These are phyloP conservation scores for Pyrenophora teres DNA, from an alignment of 2,329 filamentous ascomycete species.

Conservation along the genomic window DNA sequence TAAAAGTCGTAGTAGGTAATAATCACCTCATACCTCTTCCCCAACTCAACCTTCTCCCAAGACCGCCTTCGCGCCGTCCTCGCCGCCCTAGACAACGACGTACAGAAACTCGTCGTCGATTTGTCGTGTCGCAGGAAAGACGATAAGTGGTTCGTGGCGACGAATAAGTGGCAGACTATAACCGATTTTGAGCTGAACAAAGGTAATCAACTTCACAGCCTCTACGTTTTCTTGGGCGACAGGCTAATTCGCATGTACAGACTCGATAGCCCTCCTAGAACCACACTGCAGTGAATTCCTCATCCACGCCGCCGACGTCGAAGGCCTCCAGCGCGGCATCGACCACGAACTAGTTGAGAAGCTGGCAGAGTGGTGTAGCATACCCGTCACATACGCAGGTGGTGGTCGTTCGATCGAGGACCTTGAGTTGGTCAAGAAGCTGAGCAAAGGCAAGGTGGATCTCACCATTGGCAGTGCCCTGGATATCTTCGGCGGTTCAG, in stretches of 20 bases:
- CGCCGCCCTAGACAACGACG: conserved; percentile 72
- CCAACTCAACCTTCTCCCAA: conserved; percentile 78
- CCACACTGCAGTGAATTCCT: conserved; percentile 96
- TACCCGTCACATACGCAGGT: conserved; percentile 95
- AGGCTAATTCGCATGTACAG: conserved; percentile 51
- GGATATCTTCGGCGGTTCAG: conserved; percentile 90
- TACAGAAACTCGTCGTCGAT: conserved; percentile 85
- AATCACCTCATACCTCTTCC: conserved; percentile 94
- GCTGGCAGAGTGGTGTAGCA: conserved; percentile 82
- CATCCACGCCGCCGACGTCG: conserved; percentile 95
- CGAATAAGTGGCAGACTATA: conserved; percentile 98
- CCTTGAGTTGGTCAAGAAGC: conserved; percentile 75
- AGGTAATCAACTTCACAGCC: conserved; percentile 56
- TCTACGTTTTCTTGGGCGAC: not conserved
- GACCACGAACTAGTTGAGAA: conserved; percentile 80
- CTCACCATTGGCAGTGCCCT: conserved; percentile 95
- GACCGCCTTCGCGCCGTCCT: conserved; percentile 76
- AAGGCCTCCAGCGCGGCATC: conserved; percentile 88
- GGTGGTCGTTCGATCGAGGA: conserved; percentile 85
- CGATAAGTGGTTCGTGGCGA: conserved; percentile 90
- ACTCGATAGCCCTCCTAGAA: conserved; percentile 78
- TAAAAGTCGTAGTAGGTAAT: conserved; percentile 74
- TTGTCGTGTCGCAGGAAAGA: conserved; percentile 83
- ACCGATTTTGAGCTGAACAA: conserved; percentile 93
- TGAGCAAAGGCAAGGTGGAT: conserved; percentile 83